Evolutionary conservation across 1,284 basidiomycete species (phyloP).

Genomic region (Mycena sp.): DNA sequence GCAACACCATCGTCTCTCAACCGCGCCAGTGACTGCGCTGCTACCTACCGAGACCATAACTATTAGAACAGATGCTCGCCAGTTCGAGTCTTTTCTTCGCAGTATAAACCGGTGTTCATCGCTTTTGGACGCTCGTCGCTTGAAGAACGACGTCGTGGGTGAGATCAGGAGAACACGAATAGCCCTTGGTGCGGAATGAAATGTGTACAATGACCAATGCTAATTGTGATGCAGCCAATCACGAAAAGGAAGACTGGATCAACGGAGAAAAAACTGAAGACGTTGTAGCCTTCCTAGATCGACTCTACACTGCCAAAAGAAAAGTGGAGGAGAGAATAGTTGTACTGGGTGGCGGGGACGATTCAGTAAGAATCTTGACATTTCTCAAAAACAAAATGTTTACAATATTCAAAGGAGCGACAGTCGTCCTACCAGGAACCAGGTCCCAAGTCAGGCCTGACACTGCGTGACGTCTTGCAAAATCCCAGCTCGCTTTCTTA

Average conservation of each 20-base stretch:
- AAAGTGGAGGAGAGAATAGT: slow-evolving; percentile 88
- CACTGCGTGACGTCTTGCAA: slow-evolving; percentile 80
- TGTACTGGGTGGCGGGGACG: slow-evolving; percentile 74
- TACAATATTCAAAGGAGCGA: slow-evolving; percentile 26
- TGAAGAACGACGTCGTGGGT: slow-evolving; percentile 90
- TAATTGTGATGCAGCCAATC: slow-evolving; percentile 62
- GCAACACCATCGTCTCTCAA: slow-evolving; percentile 50
- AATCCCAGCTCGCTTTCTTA: slow-evolving; percentile 93
- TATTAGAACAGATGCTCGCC: slow-evolving; percentile 77
- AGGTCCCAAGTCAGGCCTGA: slow-evolving; percentile 52
- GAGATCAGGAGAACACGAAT: slow-evolving; percentile 86
- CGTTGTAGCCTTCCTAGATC: slow-evolving; percentile 86
- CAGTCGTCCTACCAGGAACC: slow-evolving; percentile 51
- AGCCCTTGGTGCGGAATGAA: slow-evolving; percentile 74
- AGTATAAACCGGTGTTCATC: slow-evolving; percentile 86
- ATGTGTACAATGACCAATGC: slow-evolving; percentile 25
- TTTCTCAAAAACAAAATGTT: not conserved
- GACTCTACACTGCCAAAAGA: slow-evolving; percentile 88
- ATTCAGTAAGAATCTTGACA: slow-evolving; percentile 54
- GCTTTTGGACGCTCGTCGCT: slow-evolving; percentile 86
- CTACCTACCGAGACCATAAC: slow-evolving; percentile 73
- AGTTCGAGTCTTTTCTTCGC: slow-evolving; percentile 90
- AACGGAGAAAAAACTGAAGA: slow-evolving; percentile 85
- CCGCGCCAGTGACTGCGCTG: slow-evolving; percentile 46
- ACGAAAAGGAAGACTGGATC: slow-evolving; percentile 87